Percentiles rank a stretch among this genome's conserved stretches.
Conservation (phyloP, 2,329 filamentous ascomycete genomes). For the Trichoderma sp. region DNA sequence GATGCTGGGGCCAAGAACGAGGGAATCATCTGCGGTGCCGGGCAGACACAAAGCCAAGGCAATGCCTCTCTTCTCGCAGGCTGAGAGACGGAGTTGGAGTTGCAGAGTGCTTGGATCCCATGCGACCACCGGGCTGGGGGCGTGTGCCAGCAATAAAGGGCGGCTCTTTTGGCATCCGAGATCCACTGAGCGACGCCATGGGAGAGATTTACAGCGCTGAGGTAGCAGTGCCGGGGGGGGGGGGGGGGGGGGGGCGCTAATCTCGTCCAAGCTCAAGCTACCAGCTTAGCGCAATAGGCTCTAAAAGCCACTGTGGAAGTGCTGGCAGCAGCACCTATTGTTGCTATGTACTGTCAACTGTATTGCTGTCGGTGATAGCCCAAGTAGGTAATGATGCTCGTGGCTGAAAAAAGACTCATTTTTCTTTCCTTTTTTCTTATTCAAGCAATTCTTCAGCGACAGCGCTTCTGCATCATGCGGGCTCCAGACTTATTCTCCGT, state of each 20-base stretch:
- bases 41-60: background rate
- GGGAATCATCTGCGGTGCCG: conserved; percentile 26
- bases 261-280: conserved; percentile 1
- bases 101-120: conserved; percentile 7
- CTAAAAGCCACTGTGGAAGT: background rate
- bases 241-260: conserved; percentile 6
- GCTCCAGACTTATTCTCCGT: background rate
- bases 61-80: background rate
- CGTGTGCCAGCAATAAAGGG: conserved; percentile 3
- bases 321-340: background rate
- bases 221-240: background rate
- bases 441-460: background rate
- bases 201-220: conserved; percentile 20
- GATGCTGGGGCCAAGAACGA: conserved; percentile 22
- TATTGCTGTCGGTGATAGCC: background rate
- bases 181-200: conserved; percentile 2
- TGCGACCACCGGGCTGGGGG: background rate
- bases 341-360: too few species aligned
- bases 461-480: background rate
- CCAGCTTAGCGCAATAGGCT: background rate
- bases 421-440: background rate
- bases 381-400: background rate
- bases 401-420: background rate
- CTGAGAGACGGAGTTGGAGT: background rate
- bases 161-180: conserved; percentile 6